These are phyloP conservation scores for Aquanectria penicillioides DNA, from an alignment of 2,329 filamentous ascomycete species.

Conservation along the genomic window DNA sequence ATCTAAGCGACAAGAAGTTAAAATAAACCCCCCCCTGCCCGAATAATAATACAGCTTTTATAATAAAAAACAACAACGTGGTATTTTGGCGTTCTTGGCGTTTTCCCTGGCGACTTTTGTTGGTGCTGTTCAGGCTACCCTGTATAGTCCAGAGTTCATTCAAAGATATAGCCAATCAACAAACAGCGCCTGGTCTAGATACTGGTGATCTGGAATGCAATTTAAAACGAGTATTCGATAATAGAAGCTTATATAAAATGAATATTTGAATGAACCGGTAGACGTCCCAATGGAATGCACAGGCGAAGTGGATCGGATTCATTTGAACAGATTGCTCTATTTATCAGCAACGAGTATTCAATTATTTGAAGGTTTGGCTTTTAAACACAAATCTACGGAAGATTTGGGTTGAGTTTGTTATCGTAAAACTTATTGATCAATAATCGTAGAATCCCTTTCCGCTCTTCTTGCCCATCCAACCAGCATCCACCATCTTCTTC, in stretches of 20 bases:
- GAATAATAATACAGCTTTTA: no score
- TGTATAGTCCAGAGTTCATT: no score
- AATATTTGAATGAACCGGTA: neutral
- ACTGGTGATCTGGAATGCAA: no score
- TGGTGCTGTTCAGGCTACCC: no score
- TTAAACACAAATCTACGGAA: neutral
- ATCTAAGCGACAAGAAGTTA: no score
- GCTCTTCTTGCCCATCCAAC: slow-evolving; percentile 97
- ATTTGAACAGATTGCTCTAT: neutral
- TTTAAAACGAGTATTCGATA: no score
- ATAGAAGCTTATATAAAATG: neutral
- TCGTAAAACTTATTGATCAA: slow-evolving; percentile 48
- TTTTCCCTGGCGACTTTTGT: no score
- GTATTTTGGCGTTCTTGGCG: no score
- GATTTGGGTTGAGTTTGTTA: neutral
- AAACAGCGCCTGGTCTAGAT: no score
- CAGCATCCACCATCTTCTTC: slow-evolving; percentile 96
- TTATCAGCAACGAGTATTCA: neutral
- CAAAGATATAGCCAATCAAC: no score
- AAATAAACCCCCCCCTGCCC: no score
- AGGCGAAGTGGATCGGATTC: neutral
- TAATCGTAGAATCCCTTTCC: slow-evolving; percentile 97
- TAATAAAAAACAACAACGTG: no score
- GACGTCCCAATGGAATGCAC: neutral
- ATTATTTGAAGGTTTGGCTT: neutral